Evolutionary conservation across 768 basidiomycete species (phyloP).

Genomic region (Xanthoconium purpureum): DNA sequence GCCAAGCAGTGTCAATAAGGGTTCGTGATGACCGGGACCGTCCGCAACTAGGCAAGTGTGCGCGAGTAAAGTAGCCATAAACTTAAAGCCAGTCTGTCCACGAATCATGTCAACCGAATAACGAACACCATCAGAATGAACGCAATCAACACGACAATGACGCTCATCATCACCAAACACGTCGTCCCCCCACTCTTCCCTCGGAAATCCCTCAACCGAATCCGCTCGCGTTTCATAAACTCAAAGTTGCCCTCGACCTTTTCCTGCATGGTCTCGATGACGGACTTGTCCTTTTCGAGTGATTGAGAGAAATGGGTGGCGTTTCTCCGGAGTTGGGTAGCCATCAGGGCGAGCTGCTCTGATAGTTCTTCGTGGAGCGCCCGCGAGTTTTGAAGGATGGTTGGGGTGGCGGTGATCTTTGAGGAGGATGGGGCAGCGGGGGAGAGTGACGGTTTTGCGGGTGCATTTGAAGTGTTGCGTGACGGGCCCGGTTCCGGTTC

Average conservation of each 20-base stretch:
- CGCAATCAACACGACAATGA: conserved; percentile 63
- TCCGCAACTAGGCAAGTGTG: too few species aligned
- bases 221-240: conserved; percentile 62
- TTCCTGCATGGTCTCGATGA: conserved; percentile 62
- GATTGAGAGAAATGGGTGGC: conserved; percentile 72
- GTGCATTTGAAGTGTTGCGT: conserved; percentile 8
- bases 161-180: conserved; percentile 61
- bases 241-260: conserved; percentile 75
- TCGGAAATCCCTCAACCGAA: conserved; percentile 57
- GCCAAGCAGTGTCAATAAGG: too few species aligned
- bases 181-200: conserved; percentile 70
- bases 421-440: conserved; percentile 34
- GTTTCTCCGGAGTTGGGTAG: conserved; percentile 80
- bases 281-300: conserved; percentile 69
- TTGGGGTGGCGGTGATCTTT: conserved; percentile 34
- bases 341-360: conserved; percentile 78
- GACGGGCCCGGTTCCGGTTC: conserved; percentile 11
- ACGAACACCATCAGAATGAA: conserved; percentile 72
- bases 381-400: conserved; percentile 52
- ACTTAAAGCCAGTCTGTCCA: neutral
- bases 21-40: too few species aligned
- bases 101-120: conserved; percentile 56
- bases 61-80: neutral
- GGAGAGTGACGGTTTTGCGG: conserved; percentile 24
- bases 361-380: conserved; percentile 73